Percentiles rank a stretch among this genome's conserved stretches.
These are phyloP conservation scores for Aspergillus terreus DNA, from an alignment of 2,329 filamentous ascomycete genomes.

Conservation along the genomic window DNA sequence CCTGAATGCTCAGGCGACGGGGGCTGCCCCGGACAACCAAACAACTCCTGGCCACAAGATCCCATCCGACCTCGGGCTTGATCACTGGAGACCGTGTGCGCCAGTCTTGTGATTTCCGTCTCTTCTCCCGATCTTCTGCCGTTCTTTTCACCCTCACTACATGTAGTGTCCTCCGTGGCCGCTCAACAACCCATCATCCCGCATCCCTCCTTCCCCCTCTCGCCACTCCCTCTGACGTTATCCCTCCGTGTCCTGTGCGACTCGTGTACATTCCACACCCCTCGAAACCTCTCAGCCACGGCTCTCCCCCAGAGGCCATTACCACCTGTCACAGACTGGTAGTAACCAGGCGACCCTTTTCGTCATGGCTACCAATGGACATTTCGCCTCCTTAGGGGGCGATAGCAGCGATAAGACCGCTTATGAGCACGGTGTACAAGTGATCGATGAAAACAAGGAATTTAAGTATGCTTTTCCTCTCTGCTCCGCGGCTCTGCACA, in stretches of 20 bases:
- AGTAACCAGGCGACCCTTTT: constrained; percentile 4
- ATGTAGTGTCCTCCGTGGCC: not conserved
- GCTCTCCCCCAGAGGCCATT: too few relatives aligned
- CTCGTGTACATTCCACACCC: not conserved
- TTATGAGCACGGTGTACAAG: constrained; percentile 93
- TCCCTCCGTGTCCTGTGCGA: constrained; percentile 3
- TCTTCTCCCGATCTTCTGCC: not conserved
- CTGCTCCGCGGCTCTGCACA: not conserved
- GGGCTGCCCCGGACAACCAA: constrained; percentile 7
- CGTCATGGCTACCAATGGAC: constrained; percentile 43
- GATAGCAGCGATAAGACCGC: constrained; percentile 33
- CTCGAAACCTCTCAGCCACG: not conserved
- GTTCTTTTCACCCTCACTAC: not conserved
- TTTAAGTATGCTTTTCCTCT: constrained; percentile 70
- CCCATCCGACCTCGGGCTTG: constrained; percentile 10
- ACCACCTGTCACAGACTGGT: not conserved
- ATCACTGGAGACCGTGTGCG: not conserved
- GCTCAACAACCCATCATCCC: not conserved
- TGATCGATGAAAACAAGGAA: constrained; percentile 91
- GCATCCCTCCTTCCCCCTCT: not conserved
- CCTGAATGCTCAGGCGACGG: constrained; percentile 16
- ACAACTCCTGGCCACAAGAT: constrained; percentile 9
- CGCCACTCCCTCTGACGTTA: constrained; percentile 12
- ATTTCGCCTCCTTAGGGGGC: constrained; percentile 43
- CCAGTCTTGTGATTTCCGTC: constrained; percentile 10